Base-by-base conservation (phyloP, 2,329 filamentous ascomycete genomes). In the Phaeoacremonium minimum region DNA sequence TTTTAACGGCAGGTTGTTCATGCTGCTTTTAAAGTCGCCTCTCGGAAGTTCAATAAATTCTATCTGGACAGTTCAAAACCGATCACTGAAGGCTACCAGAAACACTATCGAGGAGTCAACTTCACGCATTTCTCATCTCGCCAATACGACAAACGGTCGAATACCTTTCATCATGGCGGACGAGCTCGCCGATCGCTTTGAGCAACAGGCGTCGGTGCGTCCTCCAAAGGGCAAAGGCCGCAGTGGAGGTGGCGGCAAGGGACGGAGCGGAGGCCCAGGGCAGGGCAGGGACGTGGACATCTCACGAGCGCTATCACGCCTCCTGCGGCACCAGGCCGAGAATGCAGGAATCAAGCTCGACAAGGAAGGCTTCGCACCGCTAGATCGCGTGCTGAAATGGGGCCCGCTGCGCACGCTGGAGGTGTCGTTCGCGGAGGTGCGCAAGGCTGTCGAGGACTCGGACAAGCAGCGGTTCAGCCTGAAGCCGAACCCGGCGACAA, bases 401-500 rank as follows among this genome's bases (percentile, higher is more conserved):
- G 66, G 63, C 1, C 72, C 74, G 7, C 49, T 96, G 37, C 77
- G 76, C 44, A 78, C 76, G 4, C 70, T 95, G 8, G 72, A 85
- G 43, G 76, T 85, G n/a, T 85, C 83, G 1, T 75, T 95, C 39
- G 64, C 71, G 3, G 91, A 96, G 47, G 71, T 98, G 8, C 22
- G 15, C 44, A 69, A 76, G 36, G 58, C 71, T 8, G 89, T 96
- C 11, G 61, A 68, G 12, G 75, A 75, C 33, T 94, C 88, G 55
- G 86, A 91, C 53, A 98, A 98, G 66, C 85, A 96, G 61, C 85
- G 93, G 28, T 98, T 94, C 67, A 77, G 81, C 2, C 71, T 97
- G 53, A 82, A 88, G 36, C 75, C 40, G 4, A 46, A 48, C 19
- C 3, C 28, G 38, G 4, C 45, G 43, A 49, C 50, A 28, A 52